These are phyloP conservation scores for Hirschfeldia incana DNA, from an alignment of 345 rosid genomes.

Conservation along the genomic window DNA sequence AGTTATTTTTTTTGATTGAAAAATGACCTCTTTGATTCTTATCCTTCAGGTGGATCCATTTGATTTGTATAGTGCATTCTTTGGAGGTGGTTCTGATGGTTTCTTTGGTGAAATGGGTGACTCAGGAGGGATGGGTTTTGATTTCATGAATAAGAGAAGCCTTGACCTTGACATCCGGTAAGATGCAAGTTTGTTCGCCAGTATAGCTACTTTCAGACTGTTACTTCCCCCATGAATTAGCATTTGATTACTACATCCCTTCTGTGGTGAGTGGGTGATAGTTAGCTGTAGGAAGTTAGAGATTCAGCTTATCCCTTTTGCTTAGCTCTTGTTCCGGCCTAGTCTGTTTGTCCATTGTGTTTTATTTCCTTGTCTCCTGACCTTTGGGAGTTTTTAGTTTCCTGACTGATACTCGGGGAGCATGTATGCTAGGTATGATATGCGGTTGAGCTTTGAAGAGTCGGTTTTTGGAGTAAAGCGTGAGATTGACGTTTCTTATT, in stretches of 20 bases:
- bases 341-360: background rate
- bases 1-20: background rate
- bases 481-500: conserved; percentile 63
- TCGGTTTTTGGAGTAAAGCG: conserved; percentile 74
- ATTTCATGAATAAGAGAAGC: conserved; percentile 53
- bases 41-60: conserved; percentile 79
- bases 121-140: conserved; percentile 57
- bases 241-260: background rate
- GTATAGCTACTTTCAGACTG: background rate
- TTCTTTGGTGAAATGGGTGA: conserved; percentile 64
- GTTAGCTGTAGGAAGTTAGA: background rate
- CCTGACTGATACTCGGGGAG: background rate
- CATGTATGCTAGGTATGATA: conserved; percentile 51
- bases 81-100: conserved; percentile 76
- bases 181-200: background rate
- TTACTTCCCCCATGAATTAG: background rate
- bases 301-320: background rate
- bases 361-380: background rate
- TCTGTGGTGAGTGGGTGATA: background rate
- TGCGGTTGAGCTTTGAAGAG: conserved; percentile 84
- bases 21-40: background rate
- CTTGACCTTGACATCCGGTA: conserved; percentile 75
- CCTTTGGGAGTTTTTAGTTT: conserved; percentile 11
- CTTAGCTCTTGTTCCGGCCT: background rate
- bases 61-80: conserved; percentile 74